Evolutionary conservation across 2,329 filamentous ascomycete species (phyloP).

Genomic region (Fusarium illudens): DNA sequence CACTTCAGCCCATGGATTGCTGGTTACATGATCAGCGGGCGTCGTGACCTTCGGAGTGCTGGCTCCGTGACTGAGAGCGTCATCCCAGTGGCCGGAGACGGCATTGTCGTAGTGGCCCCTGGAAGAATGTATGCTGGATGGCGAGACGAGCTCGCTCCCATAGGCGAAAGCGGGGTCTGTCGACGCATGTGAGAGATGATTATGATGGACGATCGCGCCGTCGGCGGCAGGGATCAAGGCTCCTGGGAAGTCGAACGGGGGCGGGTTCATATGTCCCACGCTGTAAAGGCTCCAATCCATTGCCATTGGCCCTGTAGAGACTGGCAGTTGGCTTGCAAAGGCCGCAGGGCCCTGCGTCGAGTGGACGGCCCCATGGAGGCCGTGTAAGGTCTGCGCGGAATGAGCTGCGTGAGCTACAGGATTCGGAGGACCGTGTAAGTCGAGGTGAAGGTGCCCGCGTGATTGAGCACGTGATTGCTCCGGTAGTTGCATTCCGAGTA

Average conservation of each 20-base stretch:
- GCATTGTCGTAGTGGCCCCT: slow-evolving; percentile 27
- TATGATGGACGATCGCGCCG: slow-evolving; percentile 25
- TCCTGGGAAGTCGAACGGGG: slow-evolving; percentile 37
- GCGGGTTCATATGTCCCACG: slow-evolving; percentile 25
- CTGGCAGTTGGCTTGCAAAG: slow-evolving; percentile 26
- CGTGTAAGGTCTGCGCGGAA: slow-evolving; percentile 15
- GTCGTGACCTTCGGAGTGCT: slow-evolving; percentile 40
- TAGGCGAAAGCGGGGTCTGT: slow-evolving; percentile 31
- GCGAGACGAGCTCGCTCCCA: slow-evolving; percentile 35
- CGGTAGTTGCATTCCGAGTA: slow-evolving; percentile 31
- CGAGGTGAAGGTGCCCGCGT: slow-evolving; percentile 31
- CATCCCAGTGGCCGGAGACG: slow-evolving; percentile 33
- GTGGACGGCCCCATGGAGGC: slow-evolving; percentile 23
- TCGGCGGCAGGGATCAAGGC: slow-evolving; percentile 21
- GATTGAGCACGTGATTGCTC: slow-evolving; percentile 35
- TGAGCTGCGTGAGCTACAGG: slow-evolving; percentile 13
- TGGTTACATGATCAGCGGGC: slow-evolving; percentile 29
- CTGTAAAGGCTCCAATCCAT: slow-evolving; percentile 39
- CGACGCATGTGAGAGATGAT: slow-evolving; percentile 27
- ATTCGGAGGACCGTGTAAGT: slow-evolving; percentile 30
- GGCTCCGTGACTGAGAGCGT: slow-evolving; percentile 31
- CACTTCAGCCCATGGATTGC: slow-evolving; percentile 39
- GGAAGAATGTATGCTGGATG: slow-evolving; percentile 37
- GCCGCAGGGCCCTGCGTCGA: slow-evolving; percentile 21
- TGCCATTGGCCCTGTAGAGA: slow-evolving; percentile 24